Evolutionary conservation across 2,329 filamentous ascomycete genomes (phyloP), one percentile per base, ranked within the genome.

Genomic region (Trichoderma pleuroti): DNA sequence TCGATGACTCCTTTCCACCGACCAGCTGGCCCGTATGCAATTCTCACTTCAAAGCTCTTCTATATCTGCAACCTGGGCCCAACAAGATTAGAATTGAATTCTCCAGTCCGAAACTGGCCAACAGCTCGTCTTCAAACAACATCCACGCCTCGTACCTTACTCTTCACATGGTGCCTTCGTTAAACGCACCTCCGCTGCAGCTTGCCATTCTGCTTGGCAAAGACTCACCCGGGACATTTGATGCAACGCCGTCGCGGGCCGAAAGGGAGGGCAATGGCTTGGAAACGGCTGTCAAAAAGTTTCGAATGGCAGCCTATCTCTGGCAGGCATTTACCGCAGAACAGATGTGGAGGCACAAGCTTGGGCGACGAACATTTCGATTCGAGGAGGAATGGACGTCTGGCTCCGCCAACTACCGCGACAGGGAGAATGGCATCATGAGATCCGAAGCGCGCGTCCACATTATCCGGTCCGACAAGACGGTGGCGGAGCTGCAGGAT

Each of bases 281-380:
- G 42, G 91, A 94, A 12, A 89, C 88, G 9, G 96, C 96, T 0
- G 86, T 97, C 65, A 89, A 88, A 76, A 99, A 99, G 79, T 98
- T 96, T 79, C 89, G 94, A 73, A 98, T 97, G 92, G 92, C 94
- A 21, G 95, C 93, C 28, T 98, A 98, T 78, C 85, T 98, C 16
- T 98, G 96, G 94, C 96, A 99, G 79, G 93, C 94, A 9, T 98
- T 97, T 77, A 98, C 95, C 0, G 93, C 93, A 8, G 96, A 99
- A 80, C 94, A 98, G 79, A 98, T 98, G 95, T 92, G 89, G 79
- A 90, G 93, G 73, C 92, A 97, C 78, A 92, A 91, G 72, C 89
- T 98, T 74, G 94, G 94, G 11, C 88, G 95, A 71, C 90, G 95
- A 70, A 91, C 89, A 67, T 98, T 98, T 80, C 88, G 94, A 56